These are phyloP conservation scores for Trypanosoma cruzi DNA, from an alignment of 208 protist genomes.

Conservation along the genomic window DNA sequence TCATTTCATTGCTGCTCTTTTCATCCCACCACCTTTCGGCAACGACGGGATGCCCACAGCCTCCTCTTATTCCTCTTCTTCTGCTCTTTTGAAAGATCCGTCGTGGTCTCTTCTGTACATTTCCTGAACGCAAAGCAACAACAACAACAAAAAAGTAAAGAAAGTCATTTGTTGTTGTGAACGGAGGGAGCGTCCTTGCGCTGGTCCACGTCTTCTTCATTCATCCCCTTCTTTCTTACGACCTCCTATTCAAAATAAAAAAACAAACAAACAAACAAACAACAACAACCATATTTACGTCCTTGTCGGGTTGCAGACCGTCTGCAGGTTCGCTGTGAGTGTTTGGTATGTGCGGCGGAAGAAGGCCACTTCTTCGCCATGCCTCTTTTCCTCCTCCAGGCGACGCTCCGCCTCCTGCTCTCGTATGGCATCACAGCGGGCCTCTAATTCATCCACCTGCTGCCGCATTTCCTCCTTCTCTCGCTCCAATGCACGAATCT, in stretches of 20 bases:
- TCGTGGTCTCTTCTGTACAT: neutral
- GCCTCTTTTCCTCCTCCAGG: constrained; percentile 94
- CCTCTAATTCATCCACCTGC: constrained; percentile 81
- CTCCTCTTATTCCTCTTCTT: neutral
- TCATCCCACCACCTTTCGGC: neutral
- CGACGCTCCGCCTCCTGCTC: constrained; percentile 92
- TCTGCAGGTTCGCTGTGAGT: constrained; percentile 93
- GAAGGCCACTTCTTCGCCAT: constrained; percentile 97
- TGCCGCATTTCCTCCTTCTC: constrained; percentile 95
- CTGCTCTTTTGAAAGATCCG: neutral
- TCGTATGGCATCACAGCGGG: constrained; percentile 84
- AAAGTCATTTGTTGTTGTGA: neutral
- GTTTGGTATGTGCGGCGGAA: constrained; percentile 96
- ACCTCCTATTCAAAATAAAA: neutral
- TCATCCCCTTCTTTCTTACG: neutral
- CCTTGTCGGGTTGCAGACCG: constrained; percentile 87
- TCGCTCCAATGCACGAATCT: constrained; percentile 91
- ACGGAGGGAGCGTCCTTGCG: no score
- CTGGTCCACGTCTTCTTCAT: neutral
- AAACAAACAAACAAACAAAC: constrained; percentile 1
- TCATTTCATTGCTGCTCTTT: neutral
- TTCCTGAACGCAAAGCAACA: neutral
- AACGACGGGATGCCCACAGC: neutral
- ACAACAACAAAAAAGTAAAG: no score
- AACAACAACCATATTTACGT: constrained; percentile 25